Evolutionary conservation across 2,329 filamentous ascomycete genomes (phyloP), one percentile per base, ranked within the genome.

Genomic region (Alternaria postmessia): DNA sequence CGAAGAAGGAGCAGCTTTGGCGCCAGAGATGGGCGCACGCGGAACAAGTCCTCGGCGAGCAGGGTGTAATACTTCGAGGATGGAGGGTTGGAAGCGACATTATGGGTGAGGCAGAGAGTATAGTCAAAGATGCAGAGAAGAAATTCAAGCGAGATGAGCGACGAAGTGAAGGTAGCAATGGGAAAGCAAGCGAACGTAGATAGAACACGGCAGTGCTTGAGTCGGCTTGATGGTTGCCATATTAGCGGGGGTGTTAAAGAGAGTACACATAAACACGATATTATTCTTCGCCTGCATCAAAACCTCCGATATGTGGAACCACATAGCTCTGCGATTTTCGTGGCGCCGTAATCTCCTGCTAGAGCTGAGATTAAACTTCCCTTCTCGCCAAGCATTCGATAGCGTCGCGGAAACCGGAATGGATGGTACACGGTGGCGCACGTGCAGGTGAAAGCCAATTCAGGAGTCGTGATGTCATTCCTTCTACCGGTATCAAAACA

Each of bases 71-170:
- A 65, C 74, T 95, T 36, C 87, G 91, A 64, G 92, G 86, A 20
- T 95, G 92, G 92, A 84, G 90, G 42, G 85, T 85, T 11, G 92
- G 92, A 0, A 82, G 84, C 28, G 92, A 95, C 79, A 89, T 92
- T 7, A 82, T 87, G 57, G 82, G 82, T 1, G 89, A 91, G 75
- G 88, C 90, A 3, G 82, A 88, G 54, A 86, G 83, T 14, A 84
- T 93, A 59, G 86, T 93, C 4, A 84, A 84, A 75, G 81, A 84
- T 61, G 84, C 84, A 30, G 69, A 87, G 32, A 58, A 57, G 57
- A 66, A 87, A 49, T 60, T 57, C 7, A 38, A 48, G 1, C 65
- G 64, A 49, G 64, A 43, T 34, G 48, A 51, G 28, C 39, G 46
- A 26, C 4, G 39, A 30, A 41, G 38, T 16, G 22, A 34, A 16